phyloP scores from a whole-genome alignment of 495 filamentous ascomycete genomes.

The Trichoderma reesei region DNA sequence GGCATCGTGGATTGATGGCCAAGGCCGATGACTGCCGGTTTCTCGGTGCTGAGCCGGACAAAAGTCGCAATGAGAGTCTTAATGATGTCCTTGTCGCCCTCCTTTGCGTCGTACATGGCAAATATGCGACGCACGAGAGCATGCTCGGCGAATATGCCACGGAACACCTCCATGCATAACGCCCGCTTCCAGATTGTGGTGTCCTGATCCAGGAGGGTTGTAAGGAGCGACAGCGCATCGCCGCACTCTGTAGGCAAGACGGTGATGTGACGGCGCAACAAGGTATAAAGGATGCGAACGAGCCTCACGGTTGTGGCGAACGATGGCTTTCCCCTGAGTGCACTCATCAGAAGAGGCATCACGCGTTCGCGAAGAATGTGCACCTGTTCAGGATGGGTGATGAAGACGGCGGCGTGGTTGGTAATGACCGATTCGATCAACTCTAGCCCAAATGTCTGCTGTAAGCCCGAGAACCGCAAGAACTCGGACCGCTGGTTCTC shows the following conservation, averaged over 20 bases:
- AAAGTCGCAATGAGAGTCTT: constrained; percentile 73
- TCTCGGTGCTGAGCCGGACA: constrained; percentile 83
- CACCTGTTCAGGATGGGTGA: constrained; percentile 67
- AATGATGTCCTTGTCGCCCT: constrained; percentile 66
- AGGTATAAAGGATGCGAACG: constrained; percentile 66
- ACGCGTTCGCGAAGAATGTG: constrained; percentile 69
- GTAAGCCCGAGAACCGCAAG: constrained; percentile 62
- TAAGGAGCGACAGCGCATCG: constrained; percentile 73
- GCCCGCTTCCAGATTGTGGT: constrained; percentile 73
- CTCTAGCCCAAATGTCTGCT: constrained; percentile 76
- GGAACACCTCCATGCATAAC: constrained; percentile 83
- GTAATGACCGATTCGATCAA: constrained; percentile 81
- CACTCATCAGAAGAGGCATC: constrained; percentile 71
- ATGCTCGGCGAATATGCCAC: constrained; percentile 72
- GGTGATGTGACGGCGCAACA: constrained; percentile 66
- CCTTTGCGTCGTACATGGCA: constrained; percentile 61
- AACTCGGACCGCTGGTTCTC: constrained; percentile 76
- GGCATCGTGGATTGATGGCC: constrained; percentile 79
- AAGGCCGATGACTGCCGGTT: constrained; percentile 75
- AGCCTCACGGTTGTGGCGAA: constrained; percentile 80
- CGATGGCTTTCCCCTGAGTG: constrained; percentile 63
- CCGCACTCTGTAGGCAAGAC: constrained; percentile 73
- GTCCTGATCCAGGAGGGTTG: constrained; percentile 81
- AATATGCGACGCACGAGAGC: constrained; percentile 72
- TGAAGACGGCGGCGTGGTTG: constrained; percentile 74